phyloP scores from a whole-genome alignment of 257 asterid genomes.

The Echium plantagineum region DNA sequence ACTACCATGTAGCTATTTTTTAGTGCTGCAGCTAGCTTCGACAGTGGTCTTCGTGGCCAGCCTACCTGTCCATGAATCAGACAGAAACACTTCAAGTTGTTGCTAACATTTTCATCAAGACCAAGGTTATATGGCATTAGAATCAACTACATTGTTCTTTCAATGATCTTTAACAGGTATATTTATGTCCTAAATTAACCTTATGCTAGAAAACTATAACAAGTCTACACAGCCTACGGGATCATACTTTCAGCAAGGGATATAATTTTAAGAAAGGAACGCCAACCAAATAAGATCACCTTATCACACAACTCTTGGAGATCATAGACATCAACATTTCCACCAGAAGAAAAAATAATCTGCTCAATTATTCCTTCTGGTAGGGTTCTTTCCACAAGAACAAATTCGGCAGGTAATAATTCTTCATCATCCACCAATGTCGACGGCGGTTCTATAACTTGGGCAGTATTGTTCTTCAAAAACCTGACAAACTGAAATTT shows the following conservation, averaged over 20 bases:
- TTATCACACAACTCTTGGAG: conserved; percentile 85
- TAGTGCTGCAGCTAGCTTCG: conserved; percentile 89
- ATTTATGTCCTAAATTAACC: too few species aligned
- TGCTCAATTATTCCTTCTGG: conserved; percentile 78
- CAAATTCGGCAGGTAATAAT: conserved; percentile 67
- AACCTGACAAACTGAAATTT: conserved; percentile 35
- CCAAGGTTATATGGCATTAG: background rate
- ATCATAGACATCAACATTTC: conserved; percentile 72
- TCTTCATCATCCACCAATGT: conserved; percentile 53
- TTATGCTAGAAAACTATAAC: too few species aligned
- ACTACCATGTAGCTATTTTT: conserved; percentile 93
- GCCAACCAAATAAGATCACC: conserved; percentile 28
- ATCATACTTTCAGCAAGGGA: background rate
- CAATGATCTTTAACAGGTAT: background rate
- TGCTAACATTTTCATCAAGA: background rate
- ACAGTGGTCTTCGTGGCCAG: conserved; percentile 91
- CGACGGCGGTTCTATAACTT: conserved; percentile 64
- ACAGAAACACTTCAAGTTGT: background rate
- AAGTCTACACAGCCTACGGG: too few species aligned
- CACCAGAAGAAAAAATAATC: conserved; percentile 84
- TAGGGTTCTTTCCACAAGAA: conserved; percentile 65
- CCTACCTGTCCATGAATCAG: conserved; percentile 57
- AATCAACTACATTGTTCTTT: background rate
- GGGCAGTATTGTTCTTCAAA: conserved; percentile 48
- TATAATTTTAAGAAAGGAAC: background rate